Base-by-base conservation (phyloP, 371 early-diverging fungal genomes). In the Syncephalastrum monosporum region DNA sequence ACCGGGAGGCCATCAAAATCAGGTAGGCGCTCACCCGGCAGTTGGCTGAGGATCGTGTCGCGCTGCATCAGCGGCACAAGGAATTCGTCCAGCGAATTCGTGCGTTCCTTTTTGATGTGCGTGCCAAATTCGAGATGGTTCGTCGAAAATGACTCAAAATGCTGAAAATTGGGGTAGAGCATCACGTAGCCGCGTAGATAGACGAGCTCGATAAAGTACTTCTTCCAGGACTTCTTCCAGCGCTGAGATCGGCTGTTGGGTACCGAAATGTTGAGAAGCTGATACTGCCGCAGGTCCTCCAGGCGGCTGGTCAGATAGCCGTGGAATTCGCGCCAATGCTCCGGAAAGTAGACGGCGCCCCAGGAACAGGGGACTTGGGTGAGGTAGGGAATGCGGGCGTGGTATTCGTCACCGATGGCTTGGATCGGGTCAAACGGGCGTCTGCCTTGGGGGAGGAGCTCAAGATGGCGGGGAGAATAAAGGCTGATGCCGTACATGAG, bases 311-410 rank as follows among this genome's bases (percentile, higher is more conserved):
- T 70, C 4, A 85, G 59, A 58, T 82, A 83, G 25, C 69, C 65
- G 46, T 84, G 86, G 55, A 84, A 86, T 58, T 85, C 84, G 21
- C 81, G 72, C 86, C 86, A 86, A 41, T 83, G 78, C 45, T 86
- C 84, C 6, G 86, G 86, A 57, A 86, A 86, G 52, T 85, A 86
- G 14, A 85, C 82, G 6, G 85, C 86, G 10, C 86, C 86, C 86
- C 86, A 86, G 51, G 83, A 82, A 60, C 86, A 86, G 4, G 86
- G 86, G 1, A 86, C 69, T 38, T 82, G 85, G 10, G 67, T 65
- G 3, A 81, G 61, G 63, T 81, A 86, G 1, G 86, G 86, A 3
- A 74, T 68, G 25, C 75, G 63, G 14, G 66, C 51, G 14, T 67
- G 59, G 41, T 75, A 77, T 15, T 71, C 70, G 7, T 75, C 67